Percentiles rank a stretch among this genome's conserved stretches.
These are phyloP conservation scores for Xylaria nigripes DNA, from an alignment of 495 filamentous ascomycete species.

Conservation along the genomic window DNA sequence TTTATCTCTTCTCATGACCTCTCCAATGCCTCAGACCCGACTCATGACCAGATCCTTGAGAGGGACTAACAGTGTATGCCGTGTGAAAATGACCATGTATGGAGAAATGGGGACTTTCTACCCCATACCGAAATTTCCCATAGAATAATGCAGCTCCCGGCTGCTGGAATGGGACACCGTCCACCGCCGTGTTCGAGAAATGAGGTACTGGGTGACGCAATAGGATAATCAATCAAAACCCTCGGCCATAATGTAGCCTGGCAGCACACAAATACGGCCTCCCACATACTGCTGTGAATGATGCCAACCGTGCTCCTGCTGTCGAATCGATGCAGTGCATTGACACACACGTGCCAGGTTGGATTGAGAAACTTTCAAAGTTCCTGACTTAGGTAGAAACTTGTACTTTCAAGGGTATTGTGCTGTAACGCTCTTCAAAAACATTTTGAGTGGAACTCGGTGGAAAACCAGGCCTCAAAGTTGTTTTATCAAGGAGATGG, in stretches of 20 bases:
- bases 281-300: not conserved
- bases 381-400: not conserved
- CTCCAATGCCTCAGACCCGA: not conserved
- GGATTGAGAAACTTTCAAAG: not conserved
- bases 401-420: constrained; percentile 8
- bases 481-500: not conserved
- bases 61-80: not conserved
- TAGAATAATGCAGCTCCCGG: not conserved
- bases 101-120: not conserved
- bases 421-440: constrained; percentile 6
- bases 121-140: not conserved
- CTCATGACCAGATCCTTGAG: not conserved
- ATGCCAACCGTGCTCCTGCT: constrained; percentile 21
- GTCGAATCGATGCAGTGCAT: constrained; percentile 27
- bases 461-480: constrained; percentile 1
- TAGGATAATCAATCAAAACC: not conserved
- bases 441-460: not conserved
- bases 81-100: not conserved
- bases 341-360: constrained; percentile 15
- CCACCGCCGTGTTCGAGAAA: not conserved
- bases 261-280: not conserved
- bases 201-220: not conserved
- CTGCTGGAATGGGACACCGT: not conserved
- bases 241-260: not conserved
- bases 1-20: constrained; percentile 1